Conservation (phyloP, 106 monocot species). For the Narthecium ossifragum region DNA sequence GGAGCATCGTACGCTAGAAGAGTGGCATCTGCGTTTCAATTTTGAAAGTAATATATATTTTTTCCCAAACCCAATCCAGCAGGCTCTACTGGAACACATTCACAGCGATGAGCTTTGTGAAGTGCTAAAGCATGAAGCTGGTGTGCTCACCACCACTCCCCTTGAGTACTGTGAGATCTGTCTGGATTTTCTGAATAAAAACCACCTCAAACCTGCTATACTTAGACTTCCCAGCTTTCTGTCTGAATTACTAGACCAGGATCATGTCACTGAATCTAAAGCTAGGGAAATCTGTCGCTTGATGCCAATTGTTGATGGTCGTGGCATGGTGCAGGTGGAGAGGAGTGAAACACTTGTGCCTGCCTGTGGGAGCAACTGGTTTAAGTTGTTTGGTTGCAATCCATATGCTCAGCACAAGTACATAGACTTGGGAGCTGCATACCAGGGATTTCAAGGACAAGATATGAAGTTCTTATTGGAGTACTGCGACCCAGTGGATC, state of each 20-base stretch:
- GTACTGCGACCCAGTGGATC: not conserved
- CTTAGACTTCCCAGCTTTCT: not conserved
- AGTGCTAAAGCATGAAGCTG: not conserved
- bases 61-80: not conserved
- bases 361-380: not conserved
- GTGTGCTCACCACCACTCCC: not conserved
- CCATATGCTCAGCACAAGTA: not conserved
- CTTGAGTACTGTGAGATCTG: not conserved
- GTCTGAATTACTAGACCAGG: not conserved
- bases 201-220: not conserved
- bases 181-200: not conserved
- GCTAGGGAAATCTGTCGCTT: not conserved
- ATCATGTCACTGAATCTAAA: not conserved
- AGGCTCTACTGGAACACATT: not conserved
- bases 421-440: not conserved
- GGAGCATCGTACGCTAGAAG: not conserved
- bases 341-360: not conserved
- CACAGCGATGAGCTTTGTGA: not conserved
- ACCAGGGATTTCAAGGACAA: not conserved
- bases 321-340: not conserved
- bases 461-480: not conserved
- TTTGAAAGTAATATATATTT: not conserved
- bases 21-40: not conserved
- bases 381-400: not conserved
- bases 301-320: slow-evolving; percentile 4